Base-by-base conservation (phyloP, 1,284 basidiomycete species). In the Hymenochaete sp. region DNA sequence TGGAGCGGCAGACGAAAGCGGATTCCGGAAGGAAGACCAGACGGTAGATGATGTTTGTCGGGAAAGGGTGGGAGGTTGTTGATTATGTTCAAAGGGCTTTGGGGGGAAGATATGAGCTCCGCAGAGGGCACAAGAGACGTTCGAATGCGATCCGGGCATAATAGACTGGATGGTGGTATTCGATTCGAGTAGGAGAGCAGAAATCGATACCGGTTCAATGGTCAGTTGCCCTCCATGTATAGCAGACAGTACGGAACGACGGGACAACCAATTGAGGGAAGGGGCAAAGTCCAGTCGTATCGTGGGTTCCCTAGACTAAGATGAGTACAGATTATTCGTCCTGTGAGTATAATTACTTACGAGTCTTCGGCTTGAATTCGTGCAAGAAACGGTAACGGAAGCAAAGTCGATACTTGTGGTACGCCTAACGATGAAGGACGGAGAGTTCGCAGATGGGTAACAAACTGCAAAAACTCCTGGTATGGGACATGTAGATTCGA, bases 231-330 rank as follows among this genome's bases (percentile, higher is more conserved):
- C 92, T 10, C 77, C 78, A 53, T 97, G 79, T 47, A 98, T 86
- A 2, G 95, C 93, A 6, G 79, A 67, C 4, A 85, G 72, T 9
- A 97, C 86, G n/a, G 82, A 81, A 24, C 93, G 79, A 16, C 95
- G 76, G 7, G 87, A 86, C 10, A 98, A 72, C 87, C 91, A 98
- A 56, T 91, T 93, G 22, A 98, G 71, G 10, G 92, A 90, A 0
- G 93, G 90, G 0, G 95, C 93, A n/a, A 90, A 67, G 59, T 98
- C 93, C 19, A 98, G 75, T 2, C 96, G 82, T 28, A 98, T 69
- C 0, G 92, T 90, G 0, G 95, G 90, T 54, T 98, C 96, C 14
- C 93, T 86, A 56, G 3, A 38, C 7, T 47, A 49, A 51, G 26
- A 49, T 50, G 39, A 13, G 44, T 39, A 37, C 29, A 49, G 54